Conservation (phyloP, 2,329 filamentous ascomycete genomes). For the Trichoderma koningiopsis region DNA sequence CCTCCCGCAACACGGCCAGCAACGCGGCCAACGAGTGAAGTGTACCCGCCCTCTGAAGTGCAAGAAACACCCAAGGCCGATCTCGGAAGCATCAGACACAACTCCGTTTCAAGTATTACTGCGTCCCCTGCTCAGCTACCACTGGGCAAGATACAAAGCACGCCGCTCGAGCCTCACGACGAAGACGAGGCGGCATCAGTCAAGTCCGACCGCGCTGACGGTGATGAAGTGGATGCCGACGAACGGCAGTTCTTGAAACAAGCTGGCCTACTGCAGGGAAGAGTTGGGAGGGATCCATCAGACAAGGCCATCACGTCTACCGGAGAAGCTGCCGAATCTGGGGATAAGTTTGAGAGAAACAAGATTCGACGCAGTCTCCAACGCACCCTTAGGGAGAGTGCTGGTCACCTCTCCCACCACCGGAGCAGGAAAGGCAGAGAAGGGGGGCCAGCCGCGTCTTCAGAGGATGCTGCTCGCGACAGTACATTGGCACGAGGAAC, state of each 20-base stretch:
- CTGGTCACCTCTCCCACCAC: constrained; percentile 65
- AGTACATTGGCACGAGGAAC: constrained; percentile 76
- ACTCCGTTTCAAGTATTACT: constrained; percentile 39
- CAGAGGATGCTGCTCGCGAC: constrained; percentile 51
- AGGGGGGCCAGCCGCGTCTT: constrained; percentile 29
- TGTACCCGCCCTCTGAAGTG: constrained; percentile 33
- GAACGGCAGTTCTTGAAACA: constrained; percentile 70
- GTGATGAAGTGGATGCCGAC: constrained; percentile 62
- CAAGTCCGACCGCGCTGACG: constrained; percentile 33
- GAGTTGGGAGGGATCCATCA: constrained; percentile 34
- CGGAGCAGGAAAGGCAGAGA: constrained; percentile 78
- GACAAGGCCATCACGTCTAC: constrained; percentile 41
- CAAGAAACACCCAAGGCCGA: constrained; percentile 32
- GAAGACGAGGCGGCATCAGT: constrained; percentile 2
- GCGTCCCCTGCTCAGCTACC: constrained; percentile 35
- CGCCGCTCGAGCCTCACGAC: constrained; percentile 30
- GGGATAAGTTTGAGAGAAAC: constrained; percentile 58
- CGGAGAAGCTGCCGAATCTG: constrained; percentile 36
- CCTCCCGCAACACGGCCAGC: constrained; percentile 38
- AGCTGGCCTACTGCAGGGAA: constrained; percentile 61
- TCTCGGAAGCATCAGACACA: constrained; percentile 33
- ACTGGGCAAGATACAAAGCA: constrained; percentile 31
- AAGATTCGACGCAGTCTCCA: constrained; percentile 85
- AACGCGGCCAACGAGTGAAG: constrained; percentile 33
- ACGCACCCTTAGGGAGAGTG: constrained; percentile 82